These are phyloP conservation scores for Suillus bovinus DNA, from an alignment of 768 basidiomycete genomes.

Conservation along the genomic window DNA sequence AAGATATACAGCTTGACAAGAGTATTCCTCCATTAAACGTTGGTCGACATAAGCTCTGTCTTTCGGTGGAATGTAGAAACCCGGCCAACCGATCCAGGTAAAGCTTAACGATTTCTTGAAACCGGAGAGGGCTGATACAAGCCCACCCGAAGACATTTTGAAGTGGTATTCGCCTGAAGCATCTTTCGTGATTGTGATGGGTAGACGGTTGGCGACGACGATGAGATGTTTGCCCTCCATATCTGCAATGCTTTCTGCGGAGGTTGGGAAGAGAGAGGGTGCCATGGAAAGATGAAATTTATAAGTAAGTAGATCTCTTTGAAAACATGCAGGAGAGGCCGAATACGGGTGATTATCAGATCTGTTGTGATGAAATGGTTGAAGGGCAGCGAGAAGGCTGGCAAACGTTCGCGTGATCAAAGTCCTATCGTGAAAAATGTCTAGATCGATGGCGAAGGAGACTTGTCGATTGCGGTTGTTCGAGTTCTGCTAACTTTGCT, in stretches of 20 bases:
- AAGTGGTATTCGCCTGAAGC: constrained; percentile 92
- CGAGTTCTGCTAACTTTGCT: too few species aligned
- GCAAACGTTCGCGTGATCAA: constrained; percentile 11
- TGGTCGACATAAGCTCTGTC: constrained; percentile 91
- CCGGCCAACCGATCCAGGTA: constrained; percentile 97
- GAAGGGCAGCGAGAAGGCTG: constrained; percentile 10
- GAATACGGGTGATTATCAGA: constrained; percentile 37
- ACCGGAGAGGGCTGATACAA: constrained; percentile 94
- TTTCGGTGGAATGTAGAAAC: constrained; percentile 89
- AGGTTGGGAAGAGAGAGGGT: constrained; percentile 26
- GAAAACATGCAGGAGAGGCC: constrained; percentile 25
- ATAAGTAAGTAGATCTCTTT: constrained; percentile 25
- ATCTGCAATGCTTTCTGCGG: constrained; percentile 31
- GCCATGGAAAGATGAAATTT: constrained; percentile 25
- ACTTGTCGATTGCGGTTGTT: background rate
- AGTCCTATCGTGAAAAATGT: background rate
- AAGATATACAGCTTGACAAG: constrained; percentile 97
- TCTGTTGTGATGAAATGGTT: constrained; percentile 12
- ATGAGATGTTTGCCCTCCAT: constrained; percentile 77
- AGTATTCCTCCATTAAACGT: constrained; percentile 91
- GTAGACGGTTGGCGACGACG: constrained; percentile 94
- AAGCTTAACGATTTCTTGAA: constrained; percentile 99
- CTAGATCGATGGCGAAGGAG: constrained; percentile 4
- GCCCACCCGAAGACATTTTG: constrained; percentile 98
- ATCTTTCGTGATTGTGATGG: constrained; percentile 95